Evolutionary conservation across 768 basidiomycete genomes (phyloP).

Genomic region (Thelephora ganbajun): DNA sequence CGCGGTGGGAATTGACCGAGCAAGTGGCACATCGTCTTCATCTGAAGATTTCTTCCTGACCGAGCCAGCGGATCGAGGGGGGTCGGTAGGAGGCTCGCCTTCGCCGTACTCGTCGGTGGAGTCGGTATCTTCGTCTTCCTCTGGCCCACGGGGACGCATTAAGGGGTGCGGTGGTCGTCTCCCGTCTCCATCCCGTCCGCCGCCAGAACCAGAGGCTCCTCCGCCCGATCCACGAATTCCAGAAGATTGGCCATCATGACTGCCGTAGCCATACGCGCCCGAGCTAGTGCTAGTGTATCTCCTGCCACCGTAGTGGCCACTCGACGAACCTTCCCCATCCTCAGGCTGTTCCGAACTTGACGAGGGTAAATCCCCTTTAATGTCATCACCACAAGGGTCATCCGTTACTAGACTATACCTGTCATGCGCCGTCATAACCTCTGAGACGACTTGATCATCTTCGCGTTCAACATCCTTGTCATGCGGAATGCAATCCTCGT

Average conservation of each 20-base stretch:
- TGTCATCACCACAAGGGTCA: too few relatives aligned
- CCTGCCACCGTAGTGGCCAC: too few relatives aligned
- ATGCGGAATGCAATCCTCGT: slow-evolving; percentile 4
- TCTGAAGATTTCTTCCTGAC: slow-evolving; percentile 9
- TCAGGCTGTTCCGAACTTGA: too few relatives aligned
- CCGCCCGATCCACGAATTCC: not conserved
- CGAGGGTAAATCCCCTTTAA: too few relatives aligned
- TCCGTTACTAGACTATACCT: too few relatives aligned
- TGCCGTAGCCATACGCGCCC: too few relatives aligned
- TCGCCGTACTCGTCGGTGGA: slow-evolving; percentile 29
- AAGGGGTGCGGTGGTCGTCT: not conserved
- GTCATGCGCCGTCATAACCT: too few relatives aligned
- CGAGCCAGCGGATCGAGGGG: slow-evolving; percentile 11
- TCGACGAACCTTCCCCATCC: too few relatives aligned
- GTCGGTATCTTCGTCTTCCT: slow-evolving; percentile 30
- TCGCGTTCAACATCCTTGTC: too few relatives aligned
- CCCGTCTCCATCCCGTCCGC: not conserved
- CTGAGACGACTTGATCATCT: slow-evolving; percentile 12
- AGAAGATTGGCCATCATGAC: too few relatives aligned
- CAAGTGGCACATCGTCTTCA: slow-evolving; percentile 75
- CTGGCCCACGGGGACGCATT: slow-evolving; percentile 9
- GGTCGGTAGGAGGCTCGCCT: slow-evolving; percentile 9
- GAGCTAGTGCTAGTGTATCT: too few relatives aligned
- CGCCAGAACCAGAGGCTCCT: slow-evolving; percentile 11
- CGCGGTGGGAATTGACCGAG: slow-evolving; percentile 71